Percentiles rank a stretch among this genome's conserved stretches.
phyloP scores from a whole-genome alignment of 768 basidiomycete species.

The Cyclocybe cylindracea region DNA sequence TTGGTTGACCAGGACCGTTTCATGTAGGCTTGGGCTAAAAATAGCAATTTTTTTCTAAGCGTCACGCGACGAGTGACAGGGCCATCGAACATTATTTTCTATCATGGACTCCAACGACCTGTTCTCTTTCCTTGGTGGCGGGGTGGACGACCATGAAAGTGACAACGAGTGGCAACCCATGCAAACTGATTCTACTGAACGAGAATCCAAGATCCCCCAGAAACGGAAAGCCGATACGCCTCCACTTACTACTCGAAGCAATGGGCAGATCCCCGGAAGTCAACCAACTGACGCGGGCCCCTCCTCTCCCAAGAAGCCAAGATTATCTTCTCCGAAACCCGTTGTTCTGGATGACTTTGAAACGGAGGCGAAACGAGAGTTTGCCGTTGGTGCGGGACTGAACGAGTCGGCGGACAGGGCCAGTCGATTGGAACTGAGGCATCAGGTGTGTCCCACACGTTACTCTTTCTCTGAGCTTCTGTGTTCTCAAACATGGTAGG shows the following conservation, averaged over 20 bases:
- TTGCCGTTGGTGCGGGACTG: constrained; percentile 86
- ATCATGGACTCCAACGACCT: constrained; percentile 54
- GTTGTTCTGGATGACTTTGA: constrained; percentile 93
- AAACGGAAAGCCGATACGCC: constrained; percentile 46
- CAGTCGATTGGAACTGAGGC: constrained; percentile 72
- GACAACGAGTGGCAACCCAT: constrained; percentile 29
- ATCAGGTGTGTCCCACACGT: constrained; percentile 57
- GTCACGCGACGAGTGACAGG: constrained; percentile 22
- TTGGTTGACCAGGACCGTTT: no score
- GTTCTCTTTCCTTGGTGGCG: constrained; percentile 68
- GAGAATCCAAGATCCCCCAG: constrained; percentile 21
- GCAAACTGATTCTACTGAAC: constrained; percentile 18
- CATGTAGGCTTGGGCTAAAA: no score
- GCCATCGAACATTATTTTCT: constrained; percentile 18
- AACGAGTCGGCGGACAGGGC: constrained; percentile 66
- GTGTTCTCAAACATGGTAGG: constrained; percentile 45
- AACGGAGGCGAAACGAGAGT: constrained; percentile 89
- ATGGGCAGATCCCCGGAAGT: constrained; percentile 17
- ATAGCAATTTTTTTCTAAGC: no score
- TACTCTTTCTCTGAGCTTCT: not conserved
- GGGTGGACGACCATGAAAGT: constrained; percentile 33
- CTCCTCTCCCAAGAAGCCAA: constrained; percentile 54
- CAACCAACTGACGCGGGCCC: constrained; percentile 36
- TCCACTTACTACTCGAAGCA: constrained; percentile 13
- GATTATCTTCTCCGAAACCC: constrained; percentile 66